phyloP scores from a whole-genome alignment of 345 rosid species.

The Eucalyptus leucophloia region DNA sequence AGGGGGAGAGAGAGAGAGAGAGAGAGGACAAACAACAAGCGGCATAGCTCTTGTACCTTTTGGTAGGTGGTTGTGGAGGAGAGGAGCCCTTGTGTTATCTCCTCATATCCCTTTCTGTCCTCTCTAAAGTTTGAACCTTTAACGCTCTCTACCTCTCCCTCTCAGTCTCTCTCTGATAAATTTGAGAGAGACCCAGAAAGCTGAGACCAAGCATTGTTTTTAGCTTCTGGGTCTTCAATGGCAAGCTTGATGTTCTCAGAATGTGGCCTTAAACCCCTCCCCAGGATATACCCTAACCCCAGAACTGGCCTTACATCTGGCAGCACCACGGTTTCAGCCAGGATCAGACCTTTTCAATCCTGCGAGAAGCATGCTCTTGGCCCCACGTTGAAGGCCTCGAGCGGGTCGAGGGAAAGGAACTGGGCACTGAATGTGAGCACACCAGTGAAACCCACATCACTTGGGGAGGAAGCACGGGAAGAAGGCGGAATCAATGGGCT shows the following conservation, averaged over 20 bases:
- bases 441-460: conserved; percentile 8
- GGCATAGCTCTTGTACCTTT: neutral
- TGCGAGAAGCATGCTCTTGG: conserved; percentile 1
- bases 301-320: conserved; percentile 12
- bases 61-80: conserved; percentile 3
- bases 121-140: neutral
- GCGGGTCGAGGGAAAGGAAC: conserved; percentile 6
- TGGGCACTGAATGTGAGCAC: conserved; percentile 52
- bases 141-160: neutral
- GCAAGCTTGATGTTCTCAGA: conserved; percentile 56
- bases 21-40: neutral
- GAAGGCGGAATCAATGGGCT: neutral
- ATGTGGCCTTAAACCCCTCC: conserved; percentile 68
- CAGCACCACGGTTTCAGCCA: neutral
- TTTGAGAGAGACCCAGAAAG: neutral
- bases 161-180: neutral
- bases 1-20: neutral
- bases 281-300: conserved; percentile 28
- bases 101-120: neutral
- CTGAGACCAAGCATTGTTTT: neutral
- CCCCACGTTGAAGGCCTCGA: conserved; percentile 7
- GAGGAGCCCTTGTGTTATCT: conserved; percentile 1
- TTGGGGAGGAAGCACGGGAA: conserved; percentile 3
- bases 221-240: conserved; percentile 29
- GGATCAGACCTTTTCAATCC: conserved; percentile 6